Evolutionary conservation across 2,329 filamentous ascomycete species (phyloP), one percentile per base, ranked within the genome.

Genomic region (Aspergillus sp.): DNA sequence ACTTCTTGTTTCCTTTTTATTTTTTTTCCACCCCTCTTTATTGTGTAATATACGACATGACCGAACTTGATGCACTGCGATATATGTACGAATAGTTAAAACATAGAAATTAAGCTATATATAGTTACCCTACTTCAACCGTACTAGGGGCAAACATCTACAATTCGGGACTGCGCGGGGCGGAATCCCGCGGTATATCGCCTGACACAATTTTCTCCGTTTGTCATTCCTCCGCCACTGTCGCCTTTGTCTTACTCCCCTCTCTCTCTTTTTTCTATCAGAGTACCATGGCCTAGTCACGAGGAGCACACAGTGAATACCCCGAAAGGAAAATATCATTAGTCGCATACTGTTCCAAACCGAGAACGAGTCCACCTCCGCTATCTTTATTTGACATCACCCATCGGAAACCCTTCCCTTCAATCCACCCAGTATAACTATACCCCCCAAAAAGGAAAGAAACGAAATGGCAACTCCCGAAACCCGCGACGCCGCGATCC

Each of bases 401-500:
- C 33, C 44, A 10, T 27, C 43, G 15, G 42, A 47, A 48, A 54
- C 25, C 43, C 13, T 3, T 20, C 17, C 7, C n/a, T 20, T 17
- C 13, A 39, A 39, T 7, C 35, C 13, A 17, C 15, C 35, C 17
- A 39, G 13, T 19, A 15, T 38, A 27, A 27, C 7, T 27, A 27
- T 27, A 27, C 25, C 25, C 25, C 25, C 13, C 5, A 35, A 15
- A 33, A 33, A 5, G n/a, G n/a, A 35, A 35, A 35, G 12, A 35
- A 35, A 35, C 2, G 42, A 49, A 48, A 52, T 48, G 47, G 54
- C 53, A 47, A 47, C 54, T 13, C 46, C 49, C 35, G 66, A 71
- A 27, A 54, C 58, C 44, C 68, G 68, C 53, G 70, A 71, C 44
- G 57, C 60, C 4, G 68, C 69, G 32, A 63, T 70, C 43, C 67